Conservation (phyloP, 164 flowering plant species). For the Malania oleifera region DNA sequence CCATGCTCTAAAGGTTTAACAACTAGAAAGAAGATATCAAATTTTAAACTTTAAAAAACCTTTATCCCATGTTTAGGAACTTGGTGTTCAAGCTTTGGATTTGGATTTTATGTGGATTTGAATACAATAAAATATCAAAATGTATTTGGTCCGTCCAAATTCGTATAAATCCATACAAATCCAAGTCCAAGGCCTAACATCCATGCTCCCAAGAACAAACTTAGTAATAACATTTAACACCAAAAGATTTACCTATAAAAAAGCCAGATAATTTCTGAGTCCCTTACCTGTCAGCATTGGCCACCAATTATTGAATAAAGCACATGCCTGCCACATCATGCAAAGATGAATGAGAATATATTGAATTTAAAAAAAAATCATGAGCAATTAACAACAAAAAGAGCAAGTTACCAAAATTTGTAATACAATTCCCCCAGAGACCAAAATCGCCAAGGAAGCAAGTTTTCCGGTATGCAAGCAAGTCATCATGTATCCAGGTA, state of each 20-base stretch:
- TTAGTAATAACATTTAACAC: background rate
- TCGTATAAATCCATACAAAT: no score
- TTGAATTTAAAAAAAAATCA: background rate
- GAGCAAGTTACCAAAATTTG: slow-evolving; percentile 69
- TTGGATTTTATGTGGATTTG: no score
- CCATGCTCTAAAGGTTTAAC: no score
- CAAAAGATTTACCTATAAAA: background rate
- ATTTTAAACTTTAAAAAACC: no score
- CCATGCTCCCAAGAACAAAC: no score
- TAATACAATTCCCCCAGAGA: slow-evolving; percentile 81
- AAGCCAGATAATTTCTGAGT: background rate
- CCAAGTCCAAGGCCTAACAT: no score
- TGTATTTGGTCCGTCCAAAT: no score
- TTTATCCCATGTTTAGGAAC: no score
- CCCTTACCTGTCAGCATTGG: slow-evolving; percentile 84
- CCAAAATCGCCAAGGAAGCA: slow-evolving; percentile 84
- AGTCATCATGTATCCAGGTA: slow-evolving; percentile 59
- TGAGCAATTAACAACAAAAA: slow-evolving; percentile 1
- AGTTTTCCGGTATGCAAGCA: slow-evolving; percentile 79
- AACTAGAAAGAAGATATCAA: no score
- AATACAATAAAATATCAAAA: no score
- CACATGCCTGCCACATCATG: slow-evolving; percentile 76
- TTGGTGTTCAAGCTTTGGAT: no score
- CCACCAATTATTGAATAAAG: slow-evolving; percentile 95
- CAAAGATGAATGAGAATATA: slow-evolving; percentile 6